Percentiles rank a stretch among this genome's conserved stretches.
Conservation (phyloP, 208 protist species). For the Blechomonas ayalai region DNA sequence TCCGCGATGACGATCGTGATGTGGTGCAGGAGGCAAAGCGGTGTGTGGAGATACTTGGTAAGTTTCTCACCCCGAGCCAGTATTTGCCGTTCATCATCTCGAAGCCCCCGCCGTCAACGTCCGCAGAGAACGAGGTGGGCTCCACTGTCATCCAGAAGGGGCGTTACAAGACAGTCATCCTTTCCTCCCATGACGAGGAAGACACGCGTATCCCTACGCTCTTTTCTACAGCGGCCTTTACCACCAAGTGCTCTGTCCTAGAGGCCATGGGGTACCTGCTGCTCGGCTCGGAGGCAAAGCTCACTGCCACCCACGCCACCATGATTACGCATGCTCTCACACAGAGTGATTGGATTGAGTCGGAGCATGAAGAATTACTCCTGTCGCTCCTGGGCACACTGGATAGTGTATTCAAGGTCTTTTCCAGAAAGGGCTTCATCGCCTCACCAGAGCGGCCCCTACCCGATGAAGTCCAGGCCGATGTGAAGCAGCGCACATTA, state of each 20-base stretch:
- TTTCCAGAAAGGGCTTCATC: constrained; percentile 49
- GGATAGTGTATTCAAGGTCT: constrained; percentile 22
- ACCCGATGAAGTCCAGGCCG: constrained; percentile 30
- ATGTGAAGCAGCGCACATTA: constrained; percentile 57
- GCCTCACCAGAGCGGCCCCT: constrained; percentile 41
- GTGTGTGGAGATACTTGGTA: constrained; percentile 75
- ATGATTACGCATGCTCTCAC: constrained; percentile 63
- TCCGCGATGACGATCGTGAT: constrained; percentile 68
- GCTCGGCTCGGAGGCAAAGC: constrained; percentile 43
- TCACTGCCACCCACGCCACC: constrained; percentile 50
- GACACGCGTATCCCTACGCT: constrained; percentile 31
- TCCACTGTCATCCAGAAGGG: constrained; percentile 23
- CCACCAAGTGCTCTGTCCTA: constrained; percentile 73
- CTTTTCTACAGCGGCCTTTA: constrained; percentile 78
- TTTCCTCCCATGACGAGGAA: constrained; percentile 31
- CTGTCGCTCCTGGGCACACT: constrained; percentile 47
- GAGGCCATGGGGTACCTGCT: constrained; percentile 57
- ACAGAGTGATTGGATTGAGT: constrained; percentile 46
- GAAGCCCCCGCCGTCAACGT: constrained; percentile 4
- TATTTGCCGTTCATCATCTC: constrained; percentile 83
- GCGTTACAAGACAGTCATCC: constrained; percentile 52
- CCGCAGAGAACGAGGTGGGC: constrained; percentile 20
- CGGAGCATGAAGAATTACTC: constrained; percentile 57
- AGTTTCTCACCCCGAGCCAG: constrained; percentile 85
- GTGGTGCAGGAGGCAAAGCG: constrained; percentile 59